These are phyloP conservation scores for Mortierella sp. DNA, from an alignment of 371 early-diverging fungal species.

Conservation along the genomic window DNA sequence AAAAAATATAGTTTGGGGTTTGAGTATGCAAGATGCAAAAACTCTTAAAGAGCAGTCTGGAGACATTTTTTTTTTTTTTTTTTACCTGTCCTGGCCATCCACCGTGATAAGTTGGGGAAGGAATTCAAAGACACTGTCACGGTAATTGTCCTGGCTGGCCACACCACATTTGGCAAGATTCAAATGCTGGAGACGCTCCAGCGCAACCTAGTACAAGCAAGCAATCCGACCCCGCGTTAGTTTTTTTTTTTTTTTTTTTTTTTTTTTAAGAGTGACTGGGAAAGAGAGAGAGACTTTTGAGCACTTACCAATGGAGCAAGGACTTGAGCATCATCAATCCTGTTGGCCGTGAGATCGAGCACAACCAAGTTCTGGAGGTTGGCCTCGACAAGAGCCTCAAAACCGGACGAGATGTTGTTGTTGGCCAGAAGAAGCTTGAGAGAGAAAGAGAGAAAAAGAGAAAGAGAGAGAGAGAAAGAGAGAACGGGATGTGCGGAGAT, in stretches of 20 bases:
- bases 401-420: constrained; percentile 36
- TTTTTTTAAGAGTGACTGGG: too few species aligned
- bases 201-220: constrained; percentile 17
- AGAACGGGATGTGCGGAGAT: background rate
- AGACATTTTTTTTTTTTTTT: too few species aligned
- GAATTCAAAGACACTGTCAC: constrained; percentile 33
- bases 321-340: constrained; percentile 28
- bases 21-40: background rate
- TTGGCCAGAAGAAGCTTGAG: constrained; percentile 35
- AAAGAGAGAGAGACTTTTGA: background rate
- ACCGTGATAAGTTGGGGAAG: constrained; percentile 44
- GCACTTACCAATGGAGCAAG: constrained; percentile 38
- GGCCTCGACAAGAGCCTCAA: constrained; percentile 44
- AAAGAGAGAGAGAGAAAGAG: background rate
- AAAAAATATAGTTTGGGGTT: too few species aligned
- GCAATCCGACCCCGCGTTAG: background rate
- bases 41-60: background rate
- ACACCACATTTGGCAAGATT: constrained; percentile 26
- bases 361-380: constrained; percentile 34
- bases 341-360: constrained; percentile 39
- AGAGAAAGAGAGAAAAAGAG: background rate
- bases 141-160: constrained; percentile 24
- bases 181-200: constrained; percentile 28
- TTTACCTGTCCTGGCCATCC: constrained; percentile 44
- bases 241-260: too few species aligned